Percentiles rank a stretch among this genome's conserved stretches.
These are phyloP conservation scores for Diatrype stigma DNA, from an alignment of 2,329 filamentous ascomycete genomes.

Conservation along the genomic window DNA sequence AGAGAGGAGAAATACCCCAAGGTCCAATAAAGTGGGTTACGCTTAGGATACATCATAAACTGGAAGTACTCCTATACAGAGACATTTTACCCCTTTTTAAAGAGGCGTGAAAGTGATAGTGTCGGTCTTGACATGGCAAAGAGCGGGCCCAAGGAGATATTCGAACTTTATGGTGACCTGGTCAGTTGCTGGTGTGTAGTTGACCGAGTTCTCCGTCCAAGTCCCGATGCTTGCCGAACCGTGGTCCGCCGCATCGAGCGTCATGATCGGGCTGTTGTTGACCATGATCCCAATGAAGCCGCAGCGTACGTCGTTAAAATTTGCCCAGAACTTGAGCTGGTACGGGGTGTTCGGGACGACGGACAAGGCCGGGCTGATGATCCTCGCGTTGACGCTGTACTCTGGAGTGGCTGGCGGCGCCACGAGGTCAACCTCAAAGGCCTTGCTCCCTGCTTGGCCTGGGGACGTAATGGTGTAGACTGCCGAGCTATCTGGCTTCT, in stretches of 20 bases:
- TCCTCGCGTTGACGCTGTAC: constrained; percentile 9
- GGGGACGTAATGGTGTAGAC: constrained; percentile 1
- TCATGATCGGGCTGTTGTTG: constrained; percentile 6
- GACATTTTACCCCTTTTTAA: too few relatives aligned
- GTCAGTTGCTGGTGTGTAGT: constrained; percentile 3
- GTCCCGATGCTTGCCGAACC: constrained; percentile 1
- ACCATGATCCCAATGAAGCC: constrained; percentile 16
- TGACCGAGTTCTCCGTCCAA: constrained; percentile 3
- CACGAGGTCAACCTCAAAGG: constrained; percentile 10
- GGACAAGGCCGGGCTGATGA: constrained; percentile 8
- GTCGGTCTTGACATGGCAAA: not conserved
- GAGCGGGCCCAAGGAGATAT: not conserved
- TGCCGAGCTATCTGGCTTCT: constrained; percentile 10
- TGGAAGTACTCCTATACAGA: too few relatives aligned
- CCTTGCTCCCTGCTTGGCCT: constrained; percentile 4
- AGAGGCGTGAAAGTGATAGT: too few relatives aligned
- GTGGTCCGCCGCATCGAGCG: constrained; percentile 11
- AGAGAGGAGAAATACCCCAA: too few relatives aligned
- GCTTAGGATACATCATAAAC: too few relatives aligned
- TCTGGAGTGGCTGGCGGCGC: constrained; percentile 5
- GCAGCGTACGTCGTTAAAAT: constrained; percentile 8
- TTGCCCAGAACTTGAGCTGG: constrained; percentile 10
- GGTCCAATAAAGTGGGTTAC: too few relatives aligned
- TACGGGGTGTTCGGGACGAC: constrained; percentile 5
- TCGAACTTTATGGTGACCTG: constrained; percentile 8